A percentile compares a stretch with the other conserved stretches of the same genome.
Evolutionary conservation across 352 stramenopile genomes (phyloP).

Genomic region (Phytophthora agathidicida): DNA sequence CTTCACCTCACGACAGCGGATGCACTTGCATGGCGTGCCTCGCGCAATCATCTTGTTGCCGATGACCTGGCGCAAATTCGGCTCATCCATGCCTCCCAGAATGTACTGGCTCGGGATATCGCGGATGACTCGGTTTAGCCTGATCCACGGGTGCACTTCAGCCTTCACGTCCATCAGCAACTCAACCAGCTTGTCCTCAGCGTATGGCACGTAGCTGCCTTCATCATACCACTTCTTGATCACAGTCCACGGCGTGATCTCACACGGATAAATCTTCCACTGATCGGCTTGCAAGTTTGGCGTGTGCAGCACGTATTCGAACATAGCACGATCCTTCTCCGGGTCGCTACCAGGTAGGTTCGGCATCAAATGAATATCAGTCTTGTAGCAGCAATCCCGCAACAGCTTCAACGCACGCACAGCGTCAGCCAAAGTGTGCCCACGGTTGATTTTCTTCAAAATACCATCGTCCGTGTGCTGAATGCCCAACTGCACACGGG

Average conservation of each 20-base stretch:
- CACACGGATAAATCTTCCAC: constrained; percentile 96
- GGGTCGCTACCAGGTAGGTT: constrained; percentile 89
- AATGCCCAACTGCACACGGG: constrained; percentile 90
- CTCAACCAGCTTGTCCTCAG: constrained; percentile 87
- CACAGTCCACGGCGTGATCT: constrained; percentile 91
- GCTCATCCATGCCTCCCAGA: constrained; percentile 91
- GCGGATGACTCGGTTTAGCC: constrained; percentile 93
- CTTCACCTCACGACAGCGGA: constrained; percentile 92
- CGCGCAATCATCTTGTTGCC: constrained; percentile 79
- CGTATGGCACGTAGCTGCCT: constrained; percentile 90
- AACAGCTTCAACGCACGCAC: constrained; percentile 83
- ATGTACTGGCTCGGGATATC: constrained; percentile 96
- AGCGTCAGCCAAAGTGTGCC: constrained; percentile 77
- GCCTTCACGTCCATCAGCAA: constrained; percentile 91
- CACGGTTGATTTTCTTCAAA: constrained; percentile 92
- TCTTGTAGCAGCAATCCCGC: constrained; percentile 95
- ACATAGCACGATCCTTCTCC: constrained; percentile 90
- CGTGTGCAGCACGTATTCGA: constrained; percentile 89
- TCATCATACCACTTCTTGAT: constrained; percentile 93
- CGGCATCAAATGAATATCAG: constrained; percentile 94
- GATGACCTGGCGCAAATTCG: constrained; percentile 92
- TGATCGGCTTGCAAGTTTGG: constrained; percentile 93
- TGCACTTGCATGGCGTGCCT: constrained; percentile 86
- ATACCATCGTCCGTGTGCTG: constrained; percentile 93
- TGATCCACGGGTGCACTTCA: constrained; percentile 94